phyloP scores from a whole-genome alignment of 1,139 yeast genomes.

The Taphrina pruni region DNA sequence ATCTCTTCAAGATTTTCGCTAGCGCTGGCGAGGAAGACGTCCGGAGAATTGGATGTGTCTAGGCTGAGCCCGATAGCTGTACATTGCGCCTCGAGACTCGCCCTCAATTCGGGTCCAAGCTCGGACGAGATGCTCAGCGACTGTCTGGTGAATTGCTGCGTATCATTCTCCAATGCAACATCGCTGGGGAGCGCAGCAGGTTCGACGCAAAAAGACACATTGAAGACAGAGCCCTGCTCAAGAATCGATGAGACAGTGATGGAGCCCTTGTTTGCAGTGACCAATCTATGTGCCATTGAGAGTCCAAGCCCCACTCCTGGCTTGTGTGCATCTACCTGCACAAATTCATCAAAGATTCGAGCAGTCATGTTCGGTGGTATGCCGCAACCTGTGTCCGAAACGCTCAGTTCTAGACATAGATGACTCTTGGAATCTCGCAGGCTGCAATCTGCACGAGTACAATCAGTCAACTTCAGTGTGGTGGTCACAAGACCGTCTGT shows the following conservation, averaged over 20 bases:
- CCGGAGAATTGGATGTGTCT: not conserved
- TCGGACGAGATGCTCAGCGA: not conserved
- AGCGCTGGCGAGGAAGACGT: not conserved
- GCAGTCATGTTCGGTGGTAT: conserved; percentile 82
- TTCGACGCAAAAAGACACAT: conserved; percentile 23
- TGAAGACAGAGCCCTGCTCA: conserved; percentile 9
- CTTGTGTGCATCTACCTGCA: conserved; percentile 92
- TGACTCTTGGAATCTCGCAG: not conserved
- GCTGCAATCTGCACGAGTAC: conserved; percentile 16
- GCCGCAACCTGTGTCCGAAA: conserved; percentile 80
- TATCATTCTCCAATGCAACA: not conserved
- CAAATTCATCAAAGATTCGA: conserved; percentile 78
- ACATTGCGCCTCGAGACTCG: conserved; percentile 6
- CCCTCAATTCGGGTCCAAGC: not conserved
- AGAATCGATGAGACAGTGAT: conserved; percentile 1
- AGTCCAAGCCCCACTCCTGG: conserved; percentile 52
- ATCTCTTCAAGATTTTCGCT: not conserved
- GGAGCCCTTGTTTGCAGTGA: conserved; percentile 16
- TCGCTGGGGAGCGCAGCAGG: not conserved
- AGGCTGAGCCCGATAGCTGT: not conserved
- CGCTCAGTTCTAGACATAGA: conserved; percentile 63
- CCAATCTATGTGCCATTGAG: conserved; percentile 20
- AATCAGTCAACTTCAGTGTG: conserved; percentile 1
- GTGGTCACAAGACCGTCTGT: conserved; percentile 66
- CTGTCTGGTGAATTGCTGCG: not conserved